phyloP scores from a whole-genome alignment of 2,329 filamentous ascomycete genomes.

The Fusarium clavum region DNA sequence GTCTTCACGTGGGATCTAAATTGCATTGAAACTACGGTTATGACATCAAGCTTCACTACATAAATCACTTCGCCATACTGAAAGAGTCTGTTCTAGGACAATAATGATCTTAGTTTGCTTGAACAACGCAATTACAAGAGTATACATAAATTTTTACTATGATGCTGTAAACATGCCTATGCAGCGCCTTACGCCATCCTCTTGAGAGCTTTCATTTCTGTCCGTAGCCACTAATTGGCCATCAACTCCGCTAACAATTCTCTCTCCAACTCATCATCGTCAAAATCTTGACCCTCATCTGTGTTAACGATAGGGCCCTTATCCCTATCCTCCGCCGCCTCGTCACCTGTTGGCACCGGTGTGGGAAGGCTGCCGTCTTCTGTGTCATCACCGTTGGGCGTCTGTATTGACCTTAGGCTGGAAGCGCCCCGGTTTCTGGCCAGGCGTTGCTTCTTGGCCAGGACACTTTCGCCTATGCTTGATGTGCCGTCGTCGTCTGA shows the following conservation, averaged over 20 bases:
- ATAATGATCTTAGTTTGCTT: not conserved
- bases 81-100: not conserved
- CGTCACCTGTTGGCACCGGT: constrained; percentile 52
- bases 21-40: not conserved
- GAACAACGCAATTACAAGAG: not conserved
- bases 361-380: constrained; percentile 56
- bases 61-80: not conserved
- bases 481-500: constrained; percentile 50
- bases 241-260: constrained; percentile 72
- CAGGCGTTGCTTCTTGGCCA: constrained; percentile 65
- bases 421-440: constrained; percentile 60
- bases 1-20: not conserved
- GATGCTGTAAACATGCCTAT: not conserved
- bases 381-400: constrained; percentile 53
- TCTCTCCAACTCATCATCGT: constrained; percentile 70
- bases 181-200: not conserved
- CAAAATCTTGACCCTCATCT: constrained; percentile 56
- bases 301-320: constrained; percentile 41
- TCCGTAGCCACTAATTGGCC: constrained; percentile 43
- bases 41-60: not conserved
- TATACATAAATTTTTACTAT: constrained; percentile 1
- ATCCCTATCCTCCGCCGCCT: constrained; percentile 49
- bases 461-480: constrained; percentile 52
- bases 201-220: constrained; percentile 1
- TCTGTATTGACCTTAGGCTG: constrained; percentile 59